phyloP scores from a whole-genome alignment of 352 stramenopile species.

The Aphanomyces euteiches region DNA sequence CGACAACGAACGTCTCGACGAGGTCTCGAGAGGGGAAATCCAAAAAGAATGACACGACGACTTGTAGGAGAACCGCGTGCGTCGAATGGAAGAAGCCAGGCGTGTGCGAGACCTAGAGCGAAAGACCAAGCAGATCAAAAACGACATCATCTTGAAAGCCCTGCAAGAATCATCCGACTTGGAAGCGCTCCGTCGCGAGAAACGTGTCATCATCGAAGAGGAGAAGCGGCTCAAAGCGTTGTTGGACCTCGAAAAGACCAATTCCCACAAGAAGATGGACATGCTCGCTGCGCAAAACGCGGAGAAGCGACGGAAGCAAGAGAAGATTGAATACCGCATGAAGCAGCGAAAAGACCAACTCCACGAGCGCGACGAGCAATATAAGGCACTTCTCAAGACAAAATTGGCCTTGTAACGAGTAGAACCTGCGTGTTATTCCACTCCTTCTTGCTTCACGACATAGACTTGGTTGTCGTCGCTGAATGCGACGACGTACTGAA shows the following conservation, averaged over 20 bases:
- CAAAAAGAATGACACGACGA: neutral
- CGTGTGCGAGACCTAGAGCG: constrained; percentile 62
- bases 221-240: constrained; percentile 91
- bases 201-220: constrained; percentile 93
- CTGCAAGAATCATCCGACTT: constrained; percentile 87
- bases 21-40: constrained; percentile 45
- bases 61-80: constrained; percentile 60
- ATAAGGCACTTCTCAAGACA: constrained; percentile 73
- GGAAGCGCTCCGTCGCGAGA: constrained; percentile 88
- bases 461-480: constrained; percentile 58
- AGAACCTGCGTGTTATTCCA: constrained; percentile 25
- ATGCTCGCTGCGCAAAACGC: constrained; percentile 86
- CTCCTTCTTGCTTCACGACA: constrained; percentile 60
- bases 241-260: constrained; percentile 92
- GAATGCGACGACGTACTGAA: constrained; percentile 65
- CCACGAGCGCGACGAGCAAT: constrained; percentile 54
- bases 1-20: constrained; percentile 91
- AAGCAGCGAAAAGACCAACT: constrained; percentile 61
- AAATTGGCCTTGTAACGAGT: constrained; percentile 62
- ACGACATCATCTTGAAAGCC: constrained; percentile 90
- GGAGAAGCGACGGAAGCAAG: constrained; percentile 86
- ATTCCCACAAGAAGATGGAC: constrained; percentile 89
- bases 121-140: constrained; percentile 84
- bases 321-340: constrained; percentile 83
- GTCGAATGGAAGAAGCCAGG: constrained; percentile 66